Conservation (phyloP, 148 eudicot species). For the Fallopia convolvulus region DNA sequence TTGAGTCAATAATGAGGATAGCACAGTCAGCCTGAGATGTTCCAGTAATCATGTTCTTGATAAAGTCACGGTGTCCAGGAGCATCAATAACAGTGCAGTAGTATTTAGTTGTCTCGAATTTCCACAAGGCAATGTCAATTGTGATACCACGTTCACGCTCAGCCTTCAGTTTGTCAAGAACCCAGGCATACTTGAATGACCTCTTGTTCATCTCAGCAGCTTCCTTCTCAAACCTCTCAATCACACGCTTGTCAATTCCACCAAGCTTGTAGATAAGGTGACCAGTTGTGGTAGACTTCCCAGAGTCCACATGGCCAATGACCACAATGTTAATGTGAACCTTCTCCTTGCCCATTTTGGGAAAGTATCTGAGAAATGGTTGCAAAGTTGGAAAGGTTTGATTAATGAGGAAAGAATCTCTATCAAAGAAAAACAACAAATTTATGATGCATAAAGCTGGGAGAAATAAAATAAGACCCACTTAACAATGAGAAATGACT, state of each 20-base stretch:
- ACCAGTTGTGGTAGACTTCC: conserved; percentile 50
- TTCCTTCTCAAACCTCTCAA: conserved; percentile 54
- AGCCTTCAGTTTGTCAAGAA: conserved; percentile 50
- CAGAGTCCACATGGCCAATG: conserved; percentile 54
- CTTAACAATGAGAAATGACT: no score
- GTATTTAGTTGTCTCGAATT: conserved; percentile 46
- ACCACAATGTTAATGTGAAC: conserved; percentile 41
- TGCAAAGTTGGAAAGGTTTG: no score
- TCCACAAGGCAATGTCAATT: conserved; percentile 47
- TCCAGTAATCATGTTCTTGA: conserved; percentile 52
- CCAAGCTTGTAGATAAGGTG: conserved; percentile 59
- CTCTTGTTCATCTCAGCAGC: conserved; percentile 66
- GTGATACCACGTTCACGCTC: conserved; percentile 48
- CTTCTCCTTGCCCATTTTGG: conserved; percentile 42
- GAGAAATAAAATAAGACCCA: no score
- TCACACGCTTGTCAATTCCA: conserved; percentile 54
- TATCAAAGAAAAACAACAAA: no score
- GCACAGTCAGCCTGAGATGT: conserved; percentile 58
- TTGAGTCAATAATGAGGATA: conserved; percentile 48
- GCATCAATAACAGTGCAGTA: conserved; percentile 48
- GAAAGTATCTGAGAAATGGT: no score
- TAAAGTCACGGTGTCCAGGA: conserved; percentile 43
- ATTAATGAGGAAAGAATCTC: no score
- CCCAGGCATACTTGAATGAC: conserved; percentile 58
- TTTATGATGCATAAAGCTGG: no score